Evolutionary conservation across 192 early-diverging fungal species (phyloP).

Genomic region (Helicostylum pulchrum): DNA sequence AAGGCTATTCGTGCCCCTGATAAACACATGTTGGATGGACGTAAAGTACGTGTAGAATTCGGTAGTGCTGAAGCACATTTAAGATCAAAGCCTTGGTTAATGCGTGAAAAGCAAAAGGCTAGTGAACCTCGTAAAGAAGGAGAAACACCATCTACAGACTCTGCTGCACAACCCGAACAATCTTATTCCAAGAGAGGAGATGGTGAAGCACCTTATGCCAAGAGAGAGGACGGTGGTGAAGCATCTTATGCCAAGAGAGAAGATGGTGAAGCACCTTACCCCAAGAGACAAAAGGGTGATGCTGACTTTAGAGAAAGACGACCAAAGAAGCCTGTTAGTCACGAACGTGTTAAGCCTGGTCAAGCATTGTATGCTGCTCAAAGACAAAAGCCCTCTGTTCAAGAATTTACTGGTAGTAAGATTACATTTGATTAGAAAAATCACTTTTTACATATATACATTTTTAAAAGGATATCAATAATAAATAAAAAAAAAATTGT

Average conservation of each 20-base stretch:
- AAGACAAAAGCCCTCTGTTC: constrained; percentile 42
- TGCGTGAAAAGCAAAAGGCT: constrained; percentile 3
- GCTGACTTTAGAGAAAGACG: constrained; percentile 16
- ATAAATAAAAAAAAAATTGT: too few species aligned
- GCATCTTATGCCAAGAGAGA: constrained; percentile 13
- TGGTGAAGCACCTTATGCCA: constrained; percentile 1
- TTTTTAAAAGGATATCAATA: too few species aligned
- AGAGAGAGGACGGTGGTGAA: constrained; percentile 20
- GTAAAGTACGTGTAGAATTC: constrained; percentile 64
- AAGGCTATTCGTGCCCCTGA: constrained; percentile 57
- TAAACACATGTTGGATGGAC: constrained; percentile 52
- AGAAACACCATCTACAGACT: neutral
- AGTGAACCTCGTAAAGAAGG: neutral
- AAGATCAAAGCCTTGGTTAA: constrained; percentile 63
- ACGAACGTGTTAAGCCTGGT: constrained; percentile 44
- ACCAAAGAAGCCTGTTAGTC: constrained; percentile 16
- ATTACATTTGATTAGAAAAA: constrained; percentile 51
- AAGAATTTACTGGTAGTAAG: constrained; percentile 66
- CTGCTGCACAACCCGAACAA: too few species aligned
- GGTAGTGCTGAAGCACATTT: constrained; percentile 63
- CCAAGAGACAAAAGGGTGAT: constrained; percentile 21
- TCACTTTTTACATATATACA: too few species aligned
- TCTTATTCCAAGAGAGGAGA: constrained; percentile 15
- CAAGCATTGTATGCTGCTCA: constrained; percentile 43
- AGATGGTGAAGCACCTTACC: neutral